Percentiles rank a stretch among this genome's conserved stretches.
These are phyloP conservation scores for Brassica hybrid DNA, from an alignment of 441 rosid species.

Conservation along the genomic window DNA sequence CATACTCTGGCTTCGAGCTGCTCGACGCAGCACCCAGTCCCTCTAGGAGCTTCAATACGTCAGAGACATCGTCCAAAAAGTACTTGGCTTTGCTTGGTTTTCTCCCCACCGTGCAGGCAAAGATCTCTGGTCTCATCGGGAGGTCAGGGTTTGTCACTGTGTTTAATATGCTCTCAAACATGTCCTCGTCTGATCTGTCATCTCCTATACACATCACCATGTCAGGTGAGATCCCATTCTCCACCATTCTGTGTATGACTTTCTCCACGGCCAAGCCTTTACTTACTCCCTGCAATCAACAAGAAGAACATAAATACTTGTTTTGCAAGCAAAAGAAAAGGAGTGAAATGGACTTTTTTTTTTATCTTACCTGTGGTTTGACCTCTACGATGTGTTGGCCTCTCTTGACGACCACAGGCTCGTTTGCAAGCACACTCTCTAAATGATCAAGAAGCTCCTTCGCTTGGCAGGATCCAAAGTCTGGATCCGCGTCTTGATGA, in stretches of 20 bases:
- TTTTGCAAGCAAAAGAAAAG: not conserved
- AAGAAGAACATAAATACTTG: conserved; percentile 2
- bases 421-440: conserved; percentile 61
- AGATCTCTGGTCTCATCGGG: conserved; percentile 53
- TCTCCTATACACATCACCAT: conserved; percentile 73
- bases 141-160: conserved; percentile 48
- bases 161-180: conserved; percentile 63
- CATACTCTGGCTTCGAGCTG: conserved; percentile 42
- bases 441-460: conserved; percentile 66
- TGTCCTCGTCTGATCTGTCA: conserved; percentile 74
- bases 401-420: conserved; percentile 62
- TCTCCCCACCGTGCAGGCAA: conserved; percentile 65
- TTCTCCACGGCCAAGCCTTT: conserved; percentile 68
- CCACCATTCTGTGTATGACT: conserved; percentile 51
- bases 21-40: conserved; percentile 53
- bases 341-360: not conserved
- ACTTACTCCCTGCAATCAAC: conserved; percentile 58
- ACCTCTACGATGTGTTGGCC: conserved; percentile 67
- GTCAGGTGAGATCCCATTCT: conserved; percentile 54
- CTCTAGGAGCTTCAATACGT: conserved; percentile 55
- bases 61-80: conserved; percentile 57
- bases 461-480: conserved; percentile 65
- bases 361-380: conserved; percentile 55
- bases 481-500: conserved; percentile 60
- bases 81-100: conserved; percentile 74